Evolutionary conservation across 2,329 filamentous ascomycete genomes (phyloP).

Genomic region (Fusarium albidum): DNA sequence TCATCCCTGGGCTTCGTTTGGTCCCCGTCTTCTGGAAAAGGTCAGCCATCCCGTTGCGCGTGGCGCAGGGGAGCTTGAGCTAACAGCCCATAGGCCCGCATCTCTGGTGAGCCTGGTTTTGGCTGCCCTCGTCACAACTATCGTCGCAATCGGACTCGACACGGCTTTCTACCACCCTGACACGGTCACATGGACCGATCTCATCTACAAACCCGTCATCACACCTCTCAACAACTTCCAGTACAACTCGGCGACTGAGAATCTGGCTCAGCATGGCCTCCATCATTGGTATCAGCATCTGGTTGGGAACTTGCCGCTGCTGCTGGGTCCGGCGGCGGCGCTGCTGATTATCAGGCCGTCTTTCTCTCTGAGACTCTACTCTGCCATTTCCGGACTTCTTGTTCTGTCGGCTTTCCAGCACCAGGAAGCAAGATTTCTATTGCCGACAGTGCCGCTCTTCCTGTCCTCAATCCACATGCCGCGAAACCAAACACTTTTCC

Average conservation of each 20-base stretch:
- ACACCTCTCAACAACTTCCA: slow-evolving; percentile 80
- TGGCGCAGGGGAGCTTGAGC: slow-evolving; percentile 19
- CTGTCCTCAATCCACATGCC: slow-evolving; percentile 77
- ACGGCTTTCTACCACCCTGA: slow-evolving; percentile 80
- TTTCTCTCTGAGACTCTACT: slow-evolving; percentile 70
- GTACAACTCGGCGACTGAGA: slow-evolving; percentile 76
- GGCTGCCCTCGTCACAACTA: slow-evolving; percentile 72
- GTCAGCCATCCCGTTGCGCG: slow-evolving; percentile 56
- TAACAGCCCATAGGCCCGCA: slow-evolving; percentile 55
- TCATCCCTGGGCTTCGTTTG: slow-evolving; percentile 83
- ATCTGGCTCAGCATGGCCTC: slow-evolving; percentile 78
- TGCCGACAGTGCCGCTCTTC: slow-evolving; percentile 79
- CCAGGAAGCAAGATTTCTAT: slow-evolving; percentile 80
- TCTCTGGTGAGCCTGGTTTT: slow-evolving; percentile 70
- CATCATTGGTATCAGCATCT: slow-evolving; percentile 83
- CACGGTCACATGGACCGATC: slow-evolving; percentile 69
- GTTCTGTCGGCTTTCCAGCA: slow-evolving; percentile 79
- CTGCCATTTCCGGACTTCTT: slow-evolving; percentile 75
- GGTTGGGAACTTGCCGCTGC: slow-evolving; percentile 72
- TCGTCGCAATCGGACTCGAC: slow-evolving; percentile 81
- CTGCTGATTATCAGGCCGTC: slow-evolving; percentile 67
- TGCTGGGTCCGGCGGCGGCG: slow-evolving; percentile 74
- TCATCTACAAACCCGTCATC: slow-evolving; percentile 72
- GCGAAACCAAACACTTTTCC: slow-evolving; percentile 56
- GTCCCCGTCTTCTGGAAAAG: slow-evolving; percentile 85